Evolutionary conservation across 1,139 yeast genomes (phyloP).

Genomic region (Saccharomyces hybrid): DNA sequence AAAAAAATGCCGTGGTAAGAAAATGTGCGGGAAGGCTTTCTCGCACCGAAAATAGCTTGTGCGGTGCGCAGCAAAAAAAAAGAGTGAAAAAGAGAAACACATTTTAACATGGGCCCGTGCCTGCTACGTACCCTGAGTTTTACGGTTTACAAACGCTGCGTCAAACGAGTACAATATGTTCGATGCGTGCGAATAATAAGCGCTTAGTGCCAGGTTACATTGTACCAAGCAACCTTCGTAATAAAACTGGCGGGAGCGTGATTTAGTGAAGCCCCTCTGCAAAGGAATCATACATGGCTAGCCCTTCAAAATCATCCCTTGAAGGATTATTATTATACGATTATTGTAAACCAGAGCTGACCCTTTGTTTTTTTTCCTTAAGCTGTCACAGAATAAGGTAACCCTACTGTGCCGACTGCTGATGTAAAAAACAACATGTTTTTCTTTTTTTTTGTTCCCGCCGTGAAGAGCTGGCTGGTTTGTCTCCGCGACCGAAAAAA

Average conservation of each 20-base stretch:
- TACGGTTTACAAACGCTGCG: neutral
- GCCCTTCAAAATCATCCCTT: neutral
- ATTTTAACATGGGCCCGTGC: neutral
- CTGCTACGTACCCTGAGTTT: neutral
- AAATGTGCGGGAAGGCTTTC: neutral
- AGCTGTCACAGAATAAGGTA: neutral
- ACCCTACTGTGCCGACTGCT: neutral
- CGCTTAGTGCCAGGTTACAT: neutral
- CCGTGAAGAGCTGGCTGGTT: neutral
- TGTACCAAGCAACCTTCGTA: too few species aligned
- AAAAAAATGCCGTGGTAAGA: neutral
- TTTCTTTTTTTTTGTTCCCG: neutral
- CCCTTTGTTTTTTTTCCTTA: neutral
- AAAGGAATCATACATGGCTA: neutral
- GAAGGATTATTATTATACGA: neutral
- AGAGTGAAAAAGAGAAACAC: neutral
- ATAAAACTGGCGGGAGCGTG: too few species aligned
- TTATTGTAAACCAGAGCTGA: neutral
- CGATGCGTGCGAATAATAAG: neutral
- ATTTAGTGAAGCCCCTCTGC: too few species aligned
- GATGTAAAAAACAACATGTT: neutral
- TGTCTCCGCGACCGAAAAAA: neutral
- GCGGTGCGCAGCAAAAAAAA: neutral
- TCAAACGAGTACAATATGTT: neutral
- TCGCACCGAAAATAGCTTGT: neutral